Percentiles rank a stretch among this genome's conserved stretches.
Conservation (phyloP, 768 basidiomycete species). For the Pleurotus djamor region DNA sequence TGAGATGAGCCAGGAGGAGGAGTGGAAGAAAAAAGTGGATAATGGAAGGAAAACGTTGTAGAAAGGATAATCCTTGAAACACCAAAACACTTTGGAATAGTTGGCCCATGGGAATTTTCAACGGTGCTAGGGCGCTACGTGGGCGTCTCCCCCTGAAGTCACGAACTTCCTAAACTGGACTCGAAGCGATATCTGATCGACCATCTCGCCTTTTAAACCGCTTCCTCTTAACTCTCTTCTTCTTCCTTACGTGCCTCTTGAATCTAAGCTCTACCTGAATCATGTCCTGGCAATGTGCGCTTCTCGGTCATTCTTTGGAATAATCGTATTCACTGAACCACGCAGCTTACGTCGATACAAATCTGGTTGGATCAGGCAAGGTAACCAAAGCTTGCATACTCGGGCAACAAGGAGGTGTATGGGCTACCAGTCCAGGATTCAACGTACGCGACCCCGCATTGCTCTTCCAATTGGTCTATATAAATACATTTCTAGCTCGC, state of each 20-base stretch:
- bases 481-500: conserved; percentile 45
- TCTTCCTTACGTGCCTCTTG: conserved; percentile 9
- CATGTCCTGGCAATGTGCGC: conserved; percentile 75
- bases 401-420: conserved; percentile 72
- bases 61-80: too few relatives aligned
- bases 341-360: conserved; percentile 78
- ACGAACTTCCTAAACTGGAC: too few relatives aligned
- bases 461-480: not conserved
- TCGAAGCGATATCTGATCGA: conserved; percentile 7
- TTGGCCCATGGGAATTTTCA: conserved; percentile 4
- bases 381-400: conserved; percentile 77
- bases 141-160: too few relatives aligned
- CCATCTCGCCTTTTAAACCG: conserved; percentile 2
- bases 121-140: too few relatives aligned
- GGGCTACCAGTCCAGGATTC: conserved; percentile 66
- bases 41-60: too few relatives aligned
- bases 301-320: too few relatives aligned
- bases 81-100: not conserved
- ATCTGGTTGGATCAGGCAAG: conserved; percentile 74
- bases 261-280: conserved; percentile 7
- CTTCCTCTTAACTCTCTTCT: not conserved
- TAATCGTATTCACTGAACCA: conserved; percentile 1
- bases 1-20: conserved; percentile 20
- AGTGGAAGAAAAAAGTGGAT: conserved; percentile 29
- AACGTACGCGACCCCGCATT: conserved; percentile 33